phyloP scores from a whole-genome alignment of 164 flowering plant genomes.

The Stephania cephalantha region DNA sequence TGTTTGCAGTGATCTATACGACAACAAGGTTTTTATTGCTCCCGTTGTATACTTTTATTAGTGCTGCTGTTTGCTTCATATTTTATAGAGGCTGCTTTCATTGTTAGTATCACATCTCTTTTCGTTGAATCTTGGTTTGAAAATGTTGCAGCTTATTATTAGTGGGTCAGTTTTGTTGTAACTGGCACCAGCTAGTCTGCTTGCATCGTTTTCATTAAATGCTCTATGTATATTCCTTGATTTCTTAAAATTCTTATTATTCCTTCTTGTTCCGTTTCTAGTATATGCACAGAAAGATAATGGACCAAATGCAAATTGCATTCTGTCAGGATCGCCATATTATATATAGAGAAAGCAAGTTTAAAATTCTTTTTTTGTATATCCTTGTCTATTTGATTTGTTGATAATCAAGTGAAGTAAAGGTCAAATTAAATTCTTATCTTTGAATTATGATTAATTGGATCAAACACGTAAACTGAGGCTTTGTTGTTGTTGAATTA shows the following conservation, averaged over 20 bases:
- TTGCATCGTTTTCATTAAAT: not conserved
- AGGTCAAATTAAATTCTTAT: not conserved
- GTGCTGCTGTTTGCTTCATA: not conserved
- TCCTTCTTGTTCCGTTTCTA: not conserved
- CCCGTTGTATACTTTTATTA: not conserved
- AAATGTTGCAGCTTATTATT: not conserved
- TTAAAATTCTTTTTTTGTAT: too few relatives aligned
- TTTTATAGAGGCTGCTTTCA: not conserved
- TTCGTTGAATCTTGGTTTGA: not conserved
- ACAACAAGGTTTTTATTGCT: slow-evolving; percentile 54
- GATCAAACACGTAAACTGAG: not conserved
- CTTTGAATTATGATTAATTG: too few relatives aligned
- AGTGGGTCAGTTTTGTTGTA: not conserved
- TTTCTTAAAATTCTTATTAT: too few relatives aligned
- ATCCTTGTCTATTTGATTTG: not conserved
- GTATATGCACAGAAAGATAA: not conserved
- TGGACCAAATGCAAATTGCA: not conserved
- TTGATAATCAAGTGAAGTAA: not conserved
- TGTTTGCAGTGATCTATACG: slow-evolving; percentile 86
- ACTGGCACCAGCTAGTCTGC: not conserved
- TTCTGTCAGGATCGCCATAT: not conserved
- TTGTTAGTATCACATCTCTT: not conserved
- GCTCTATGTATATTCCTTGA: not conserved
- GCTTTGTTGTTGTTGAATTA: too few relatives aligned
- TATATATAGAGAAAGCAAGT: not conserved